Conservation (phyloP, 805 yeast species). For the Kluyveromyces dobzhanskii region DNA sequence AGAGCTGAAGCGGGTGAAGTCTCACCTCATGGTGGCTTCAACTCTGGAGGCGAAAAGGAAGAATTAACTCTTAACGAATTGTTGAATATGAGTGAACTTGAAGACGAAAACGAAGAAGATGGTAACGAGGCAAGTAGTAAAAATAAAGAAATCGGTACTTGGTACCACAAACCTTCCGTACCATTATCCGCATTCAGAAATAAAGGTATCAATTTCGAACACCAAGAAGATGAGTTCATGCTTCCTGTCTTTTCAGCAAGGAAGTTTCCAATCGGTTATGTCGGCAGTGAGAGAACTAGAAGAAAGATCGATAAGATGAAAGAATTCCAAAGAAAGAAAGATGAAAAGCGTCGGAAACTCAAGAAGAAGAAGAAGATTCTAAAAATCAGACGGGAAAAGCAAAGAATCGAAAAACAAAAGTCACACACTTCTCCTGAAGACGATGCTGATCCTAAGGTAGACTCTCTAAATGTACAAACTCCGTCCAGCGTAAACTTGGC, state of each 20-base stretch:
- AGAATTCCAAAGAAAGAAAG: slow-evolving; percentile 27
- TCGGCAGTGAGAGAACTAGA: slow-evolving; percentile 29
- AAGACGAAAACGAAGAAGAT: slow-evolving; percentile 46
- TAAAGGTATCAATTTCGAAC: slow-evolving; percentile 43
- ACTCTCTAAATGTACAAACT: background rate
- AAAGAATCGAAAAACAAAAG: slow-evolving; percentile 23
- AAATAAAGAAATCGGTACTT: slow-evolving; percentile 30
- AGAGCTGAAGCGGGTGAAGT: slow-evolving; percentile 11
- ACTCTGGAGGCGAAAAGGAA: slow-evolving; percentile 29
- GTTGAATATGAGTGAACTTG: slow-evolving; percentile 80
- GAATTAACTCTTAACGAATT: slow-evolving; percentile 67
- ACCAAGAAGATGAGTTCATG: slow-evolving; percentile 25
- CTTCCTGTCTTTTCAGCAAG: slow-evolving; percentile 22
- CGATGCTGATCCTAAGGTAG: slow-evolving; percentile 4
- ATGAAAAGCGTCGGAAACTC: slow-evolving; percentile 26
- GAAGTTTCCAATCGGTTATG: slow-evolving; percentile 30
- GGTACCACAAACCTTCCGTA: slow-evolving; percentile 40
- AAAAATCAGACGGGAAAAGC: slow-evolving; percentile 25
- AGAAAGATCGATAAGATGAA: slow-evolving; percentile 30
- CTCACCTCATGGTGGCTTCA: slow-evolving; percentile 11
- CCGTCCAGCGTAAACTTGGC: slow-evolving; percentile 2
- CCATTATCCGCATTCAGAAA: slow-evolving; percentile 90
- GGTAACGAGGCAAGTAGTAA: slow-evolving; percentile 25
- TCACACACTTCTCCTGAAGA: background rate
- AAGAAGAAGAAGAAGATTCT: slow-evolving; percentile 28